Base-by-base conservation (phyloP, 352 stramenopile species). In the Phytophthora citricola region DNA sequence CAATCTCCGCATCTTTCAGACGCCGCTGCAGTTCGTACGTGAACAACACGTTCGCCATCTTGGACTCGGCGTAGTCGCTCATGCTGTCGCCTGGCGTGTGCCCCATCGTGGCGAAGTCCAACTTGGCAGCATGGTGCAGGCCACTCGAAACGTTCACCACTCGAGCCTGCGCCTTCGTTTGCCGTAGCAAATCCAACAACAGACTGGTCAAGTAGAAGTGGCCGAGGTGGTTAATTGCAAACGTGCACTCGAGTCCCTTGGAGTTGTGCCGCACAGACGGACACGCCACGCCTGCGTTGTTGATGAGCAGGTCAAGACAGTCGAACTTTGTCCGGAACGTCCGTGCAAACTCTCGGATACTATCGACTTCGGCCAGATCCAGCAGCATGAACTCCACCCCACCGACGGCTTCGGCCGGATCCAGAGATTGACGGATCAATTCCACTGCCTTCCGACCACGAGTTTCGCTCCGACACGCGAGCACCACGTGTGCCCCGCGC, bases 401-500 rank as follows among this genome's bases (percentile, higher is more conserved):
- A 36, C 80, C 80, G 14, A 60, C 63, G 38, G 6, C 40, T 9
- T 47, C 55, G 11, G 11, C 40, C 36, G 45, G 17, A 20, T 32
- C 32, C 32, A 74, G 44, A 40, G 17, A 32, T 41, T 48, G 70
- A 24, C 50, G 64, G 45, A 86, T 79, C 17, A 51, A 47, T 24
- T 66, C 15, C 29, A 70, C 50, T 2, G 76, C 78, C 17, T 75
- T 36, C 4, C 49, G 59, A 5, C 69, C 76, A 5, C 57, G 71
- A 39, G 20, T 34, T 43, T 75, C 71, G 51, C 66, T 86, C 17
- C 83, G 80, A 70, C 87, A 94, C 5, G 86, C 90, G 7, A 97
- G 65, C 45, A 97, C 72, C 38, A 97, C 90, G 24, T 83, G 60
- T 41, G 79, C 87, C 43, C 81, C 75, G 58, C 73, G 75, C 34